These are phyloP conservation scores for Globisporangium megalacanthum DNA, from an alignment of 352 stramenopile genomes.

Conservation along the genomic window DNA sequence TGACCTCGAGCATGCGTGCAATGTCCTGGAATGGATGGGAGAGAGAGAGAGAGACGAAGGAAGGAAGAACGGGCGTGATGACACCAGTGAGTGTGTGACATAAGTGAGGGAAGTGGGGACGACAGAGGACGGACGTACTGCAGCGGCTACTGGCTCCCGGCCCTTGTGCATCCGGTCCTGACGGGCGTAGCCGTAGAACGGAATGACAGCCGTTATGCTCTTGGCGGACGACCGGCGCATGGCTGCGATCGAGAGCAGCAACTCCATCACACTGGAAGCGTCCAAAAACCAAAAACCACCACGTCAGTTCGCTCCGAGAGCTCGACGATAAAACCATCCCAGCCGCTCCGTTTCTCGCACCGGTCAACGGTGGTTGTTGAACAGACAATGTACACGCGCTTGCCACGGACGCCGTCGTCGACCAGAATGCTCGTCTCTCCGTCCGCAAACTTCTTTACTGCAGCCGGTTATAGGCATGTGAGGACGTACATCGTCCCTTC, in stretches of 20 bases:
- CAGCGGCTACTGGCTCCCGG: conserved; percentile 72
- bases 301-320: background rate
- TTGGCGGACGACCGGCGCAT: conserved; percentile 83
- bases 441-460: conserved; percentile 79
- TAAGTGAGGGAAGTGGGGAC: no score
- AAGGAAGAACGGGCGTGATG: no score
- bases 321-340: no score
- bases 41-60: no score
- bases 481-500: background rate
- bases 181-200: conserved; percentile 83
- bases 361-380: conserved; percentile 84
- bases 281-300: no score
- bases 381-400: conserved; percentile 83
- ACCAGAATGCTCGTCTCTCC: conserved; percentile 77
- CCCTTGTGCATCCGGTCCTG: conserved; percentile 85
- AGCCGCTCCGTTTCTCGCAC: conserved; percentile 16
- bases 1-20: conserved; percentile 85
- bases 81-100: background rate
- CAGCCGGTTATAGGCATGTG: no score
- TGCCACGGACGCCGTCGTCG: conserved; percentile 72
- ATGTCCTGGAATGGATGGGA: conserved; percentile 39
- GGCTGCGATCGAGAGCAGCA: conserved; percentile 76
- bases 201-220: conserved; percentile 84
- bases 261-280: conserved; percentile 63
- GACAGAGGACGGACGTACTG: conserved; percentile 22